Evolutionary conservation across 2,329 filamentous ascomycete genomes (phyloP), one percentile per base, ranked within the genome.

Genomic region (Aspergillus udagawae): DNA sequence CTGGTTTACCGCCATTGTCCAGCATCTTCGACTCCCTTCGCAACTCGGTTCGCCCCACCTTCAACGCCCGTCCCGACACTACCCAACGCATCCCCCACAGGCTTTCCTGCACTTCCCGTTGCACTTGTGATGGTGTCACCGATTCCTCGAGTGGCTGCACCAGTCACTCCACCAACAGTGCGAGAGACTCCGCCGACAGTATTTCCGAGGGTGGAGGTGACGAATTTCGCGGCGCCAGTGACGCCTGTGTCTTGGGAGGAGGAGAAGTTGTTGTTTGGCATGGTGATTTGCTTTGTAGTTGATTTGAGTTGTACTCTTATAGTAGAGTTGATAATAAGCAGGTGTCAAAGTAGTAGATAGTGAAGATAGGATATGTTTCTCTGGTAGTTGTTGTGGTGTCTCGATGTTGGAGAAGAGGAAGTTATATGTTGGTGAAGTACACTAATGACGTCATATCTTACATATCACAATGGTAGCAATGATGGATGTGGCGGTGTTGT

Each of bases 21-120:
- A 10, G 83, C 83, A 64, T 84, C 75, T 71, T 86, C 83, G 6
- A 82, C 79, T 0, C 83, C 82, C 70, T 82, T 78, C 14, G 80
- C 79, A 2, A 85, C 75, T 49, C 71, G 73, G 47, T 75, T 73
- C 41, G 77, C 70, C 1, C 82, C 84, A 48, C 77, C 74, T 72
- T 85, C 77, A 2, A 86, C 62, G 0, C 83, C 83, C 1, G 76
- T 79, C 5, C 82, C 82, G 7, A 83, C 65, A 61, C 78, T 82
- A 7, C 78, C 76, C 12, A 86, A 55, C 2, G 78, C 83, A 63
- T 86, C 80, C 7, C 84, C 84, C 1, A 86, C 65, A 1, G 83
- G 81, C 55, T 77, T 78, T 17, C 81, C 83, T 9, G 77, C 68
- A n/a, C 77, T 79, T 12, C 84, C 84, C 0, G 83, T 82, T 3